Evolutionary conservation across 257 asterid genomes (phyloP).

Genomic region (Gentiana straminea): DNA sequence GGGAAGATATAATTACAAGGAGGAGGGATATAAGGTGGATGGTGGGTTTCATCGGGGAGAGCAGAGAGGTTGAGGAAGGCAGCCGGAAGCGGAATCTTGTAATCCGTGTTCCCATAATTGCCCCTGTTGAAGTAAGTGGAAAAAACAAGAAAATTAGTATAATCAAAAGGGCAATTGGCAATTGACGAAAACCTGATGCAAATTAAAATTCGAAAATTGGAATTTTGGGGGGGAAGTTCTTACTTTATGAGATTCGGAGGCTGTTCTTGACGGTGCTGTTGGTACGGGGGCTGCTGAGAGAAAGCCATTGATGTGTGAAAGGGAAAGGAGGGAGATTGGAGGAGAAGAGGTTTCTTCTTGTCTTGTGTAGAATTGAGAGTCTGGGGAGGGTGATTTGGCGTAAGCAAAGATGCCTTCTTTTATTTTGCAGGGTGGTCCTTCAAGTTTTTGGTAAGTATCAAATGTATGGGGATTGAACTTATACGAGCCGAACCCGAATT

Average conservation of each 20-base stretch:
- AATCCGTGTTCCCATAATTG: conserved; percentile 60
- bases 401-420: conserved; percentile 9
- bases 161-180: background rate
- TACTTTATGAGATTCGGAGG: conserved; percentile 58
- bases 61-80: conserved; percentile 54
- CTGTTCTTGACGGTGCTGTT: conserved; percentile 45
- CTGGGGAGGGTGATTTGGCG: conserved; percentile 12
- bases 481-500: no score
- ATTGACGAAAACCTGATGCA: background rate
- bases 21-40: conserved; percentile 90
- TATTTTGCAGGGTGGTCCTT: conserved; percentile 28
- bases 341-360: conserved; percentile 1
- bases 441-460: background rate
- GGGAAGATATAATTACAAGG: conserved; percentile 38
- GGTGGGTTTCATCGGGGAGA: conserved; percentile 61
- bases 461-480: no score
- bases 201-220: background rate
- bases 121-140: conserved; percentile 30
- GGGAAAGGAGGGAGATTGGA: conserved; percentile 17
- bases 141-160: background rate
- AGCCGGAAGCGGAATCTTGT: conserved; percentile 62
- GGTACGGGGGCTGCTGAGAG: conserved; percentile 47
- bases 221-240: conserved; percentile 2
- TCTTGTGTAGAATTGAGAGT: conserved; percentile 7
- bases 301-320: conserved; percentile 46